Evolutionary conservation across 495 filamentous ascomycete genomes (phyloP).

Genomic region (Penicillium flavigenum): DNA sequence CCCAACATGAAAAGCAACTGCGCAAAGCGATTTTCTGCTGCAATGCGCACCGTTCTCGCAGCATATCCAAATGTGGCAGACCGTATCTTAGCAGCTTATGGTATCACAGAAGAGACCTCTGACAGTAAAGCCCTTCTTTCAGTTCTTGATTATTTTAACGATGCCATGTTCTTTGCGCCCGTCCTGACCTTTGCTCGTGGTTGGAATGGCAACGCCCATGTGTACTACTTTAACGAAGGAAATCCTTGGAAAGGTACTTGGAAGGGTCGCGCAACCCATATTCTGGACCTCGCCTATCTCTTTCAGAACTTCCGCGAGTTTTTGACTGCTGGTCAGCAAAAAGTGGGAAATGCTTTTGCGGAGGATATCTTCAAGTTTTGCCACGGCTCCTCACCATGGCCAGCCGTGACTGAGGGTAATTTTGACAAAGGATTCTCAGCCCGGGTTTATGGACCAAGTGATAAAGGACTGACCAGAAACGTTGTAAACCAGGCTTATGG

Average conservation of each 20-base stretch:
- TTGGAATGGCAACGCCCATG: constrained; percentile 41
- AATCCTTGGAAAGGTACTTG: constrained; percentile 51
- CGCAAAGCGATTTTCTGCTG: too few relatives aligned
- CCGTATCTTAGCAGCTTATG: too few relatives aligned
- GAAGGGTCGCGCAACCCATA: constrained; percentile 42
- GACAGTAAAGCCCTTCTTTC: too few relatives aligned
- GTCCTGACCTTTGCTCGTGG: constrained; percentile 33
- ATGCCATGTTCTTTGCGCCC: constrained; percentile 42
- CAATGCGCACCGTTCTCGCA: too few relatives aligned
- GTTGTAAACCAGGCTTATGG: constrained; percentile 22
- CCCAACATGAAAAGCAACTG: too few relatives aligned
- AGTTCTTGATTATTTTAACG: constrained; percentile 40
- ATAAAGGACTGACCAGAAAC: constrained; percentile 4
- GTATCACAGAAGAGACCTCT: too few relatives aligned
- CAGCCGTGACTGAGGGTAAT: too few relatives aligned
- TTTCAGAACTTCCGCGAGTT: constrained; percentile 48
- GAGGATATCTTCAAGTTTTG: constrained; percentile 47
- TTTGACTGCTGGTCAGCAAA: constrained; percentile 30
- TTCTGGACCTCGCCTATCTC: constrained; percentile 48
- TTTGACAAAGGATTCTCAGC: constrained; percentile 25
- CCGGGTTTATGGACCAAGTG: constrained; percentile 31
- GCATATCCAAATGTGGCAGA: too few relatives aligned
- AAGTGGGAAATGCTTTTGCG: constrained; percentile 35
- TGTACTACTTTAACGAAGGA: constrained; percentile 50
- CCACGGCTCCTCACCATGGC: too few relatives aligned